Percentiles rank a stretch among this genome's conserved stretches.
These are phyloP conservation scores for Coniochaeta hoffmannii DNA, from an alignment of 2,329 filamentous ascomycete species.

Conservation along the genomic window DNA sequence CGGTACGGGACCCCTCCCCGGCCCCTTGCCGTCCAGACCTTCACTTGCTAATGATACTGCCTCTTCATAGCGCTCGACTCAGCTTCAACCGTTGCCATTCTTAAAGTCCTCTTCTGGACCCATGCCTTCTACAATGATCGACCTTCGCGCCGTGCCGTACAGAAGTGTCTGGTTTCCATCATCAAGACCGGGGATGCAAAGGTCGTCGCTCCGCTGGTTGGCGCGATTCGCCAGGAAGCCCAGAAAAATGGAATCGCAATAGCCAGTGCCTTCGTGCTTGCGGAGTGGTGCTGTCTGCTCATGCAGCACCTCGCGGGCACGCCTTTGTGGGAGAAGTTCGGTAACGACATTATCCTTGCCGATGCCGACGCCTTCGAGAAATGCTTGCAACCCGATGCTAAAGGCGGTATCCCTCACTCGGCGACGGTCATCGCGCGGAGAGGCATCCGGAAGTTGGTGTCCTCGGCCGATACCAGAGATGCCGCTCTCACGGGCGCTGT, in stretches of 20 bases:
- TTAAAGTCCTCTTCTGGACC: slow-evolving; percentile 76
- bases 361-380: slow-evolving; percentile 71
- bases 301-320: slow-evolving; percentile 62
- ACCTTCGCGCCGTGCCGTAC: slow-evolving; percentile 72
- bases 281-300: slow-evolving; percentile 82
- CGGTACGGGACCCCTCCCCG: slow-evolving; percentile 30
- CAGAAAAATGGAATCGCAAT: slow-evolving; percentile 71
- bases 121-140: slow-evolving; percentile 84
- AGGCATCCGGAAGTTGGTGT: slow-evolving; percentile 68
- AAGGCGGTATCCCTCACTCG: slow-evolving; percentile 60
- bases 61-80: slow-evolving; percentile 34
- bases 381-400: slow-evolving; percentile 60
- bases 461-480: slow-evolving; percentile 46
- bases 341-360: slow-evolving; percentile 57
- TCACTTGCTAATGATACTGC: slow-evolving; percentile 1
- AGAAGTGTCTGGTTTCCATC: slow-evolving; percentile 67
- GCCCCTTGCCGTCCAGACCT: slow-evolving; percentile 4
- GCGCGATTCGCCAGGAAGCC: slow-evolving; percentile 62
- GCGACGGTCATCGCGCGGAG: slow-evolving; percentile 73
- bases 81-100: slow-evolving; percentile 44
- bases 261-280: slow-evolving; percentile 76
- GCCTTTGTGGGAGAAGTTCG: slow-evolving; percentile 56
- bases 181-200: slow-evolving; percentile 48
- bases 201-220: slow-evolving; percentile 56
- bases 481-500: slow-evolving; percentile 58